Evolutionary conservation across 2,329 filamentous ascomycete species (phyloP).

Genomic region (Aspergillus ruber): DNA sequence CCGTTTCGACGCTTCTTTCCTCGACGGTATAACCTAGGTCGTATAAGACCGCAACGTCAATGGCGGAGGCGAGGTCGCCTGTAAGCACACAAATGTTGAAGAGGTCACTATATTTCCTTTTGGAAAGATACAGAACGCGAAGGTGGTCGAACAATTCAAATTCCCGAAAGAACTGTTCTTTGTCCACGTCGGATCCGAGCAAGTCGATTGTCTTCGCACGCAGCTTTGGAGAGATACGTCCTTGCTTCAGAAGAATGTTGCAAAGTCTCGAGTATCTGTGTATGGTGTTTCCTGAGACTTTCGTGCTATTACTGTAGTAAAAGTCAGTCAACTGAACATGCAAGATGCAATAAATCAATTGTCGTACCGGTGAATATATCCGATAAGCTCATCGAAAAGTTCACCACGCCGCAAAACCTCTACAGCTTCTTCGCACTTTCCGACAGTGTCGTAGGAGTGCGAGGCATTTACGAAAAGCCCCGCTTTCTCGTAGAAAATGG

Average conservation of each 20-base stretch:
- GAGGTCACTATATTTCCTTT: constrained; percentile 8
- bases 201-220: constrained; percentile 9
- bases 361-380: too few species aligned
- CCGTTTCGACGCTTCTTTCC: too few species aligned
- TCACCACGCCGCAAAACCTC: too few species aligned
- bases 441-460: too few species aligned
- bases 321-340: constrained; percentile 6
- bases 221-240: constrained; percentile 11
- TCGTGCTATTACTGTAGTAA: constrained; percentile 16
- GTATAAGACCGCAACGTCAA: too few species aligned
- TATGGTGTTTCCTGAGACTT: constrained; percentile 7
- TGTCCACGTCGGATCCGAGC: constrained; percentile 9
- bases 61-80: background rate
- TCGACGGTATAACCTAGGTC: too few species aligned
- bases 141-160: constrained; percentile 14
- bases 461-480: too few species aligned
- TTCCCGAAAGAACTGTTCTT: constrained; percentile 12
- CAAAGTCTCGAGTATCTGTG: constrained; percentile 12
- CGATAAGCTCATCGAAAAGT: too few species aligned
- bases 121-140: constrained; percentile 4
- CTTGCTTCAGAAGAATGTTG: constrained; percentile 13
- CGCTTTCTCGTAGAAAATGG: too few species aligned
- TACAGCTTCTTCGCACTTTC: too few species aligned
- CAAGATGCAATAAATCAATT: too few species aligned
- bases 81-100: constrained; percentile 6